Conservation (phyloP, 345 rosid species). For the Laguncularia racemosa region DNA sequence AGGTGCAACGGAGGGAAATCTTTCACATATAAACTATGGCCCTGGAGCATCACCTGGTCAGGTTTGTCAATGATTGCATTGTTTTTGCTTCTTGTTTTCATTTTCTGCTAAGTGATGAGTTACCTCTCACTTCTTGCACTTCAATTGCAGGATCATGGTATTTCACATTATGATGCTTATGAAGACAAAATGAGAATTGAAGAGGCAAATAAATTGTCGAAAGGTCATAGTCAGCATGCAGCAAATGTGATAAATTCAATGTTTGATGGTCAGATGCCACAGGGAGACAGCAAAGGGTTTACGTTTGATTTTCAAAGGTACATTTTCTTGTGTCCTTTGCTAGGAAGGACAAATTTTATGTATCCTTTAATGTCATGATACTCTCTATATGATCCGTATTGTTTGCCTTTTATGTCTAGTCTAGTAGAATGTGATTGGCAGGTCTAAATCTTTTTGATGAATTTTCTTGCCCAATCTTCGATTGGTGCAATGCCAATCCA, state of each 20-base stretch:
- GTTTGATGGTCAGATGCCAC: conserved; percentile 11
- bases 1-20: conserved; percentile 35
- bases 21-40: conserved; percentile 21
- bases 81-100: conserved; percentile 26
- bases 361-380: no score
- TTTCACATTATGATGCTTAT: conserved; percentile 20
- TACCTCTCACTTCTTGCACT: background rate
- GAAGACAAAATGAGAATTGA: conserved; percentile 18
- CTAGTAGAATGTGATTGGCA: no score
- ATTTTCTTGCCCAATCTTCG: no score
- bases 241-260: conserved; percentile 5
- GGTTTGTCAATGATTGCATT: conserved; percentile 40
- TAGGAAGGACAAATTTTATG: no score
- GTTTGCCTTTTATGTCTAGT: no score
- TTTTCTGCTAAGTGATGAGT: conserved; percentile 8
- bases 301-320: conserved; percentile 11
- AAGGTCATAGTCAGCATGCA: conserved; percentile 14
- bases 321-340: background rate
- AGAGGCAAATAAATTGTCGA: conserved; percentile 17
- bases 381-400: no score
- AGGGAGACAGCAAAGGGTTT: conserved; percentile 13
- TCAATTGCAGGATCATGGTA: conserved; percentile 24
- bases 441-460: no score
- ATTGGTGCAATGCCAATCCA: no score
- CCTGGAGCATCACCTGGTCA: conserved; percentile 23